Conservation (phyloP, 1,139 yeast genomes). For the Pichia inconspicua region DNA sequence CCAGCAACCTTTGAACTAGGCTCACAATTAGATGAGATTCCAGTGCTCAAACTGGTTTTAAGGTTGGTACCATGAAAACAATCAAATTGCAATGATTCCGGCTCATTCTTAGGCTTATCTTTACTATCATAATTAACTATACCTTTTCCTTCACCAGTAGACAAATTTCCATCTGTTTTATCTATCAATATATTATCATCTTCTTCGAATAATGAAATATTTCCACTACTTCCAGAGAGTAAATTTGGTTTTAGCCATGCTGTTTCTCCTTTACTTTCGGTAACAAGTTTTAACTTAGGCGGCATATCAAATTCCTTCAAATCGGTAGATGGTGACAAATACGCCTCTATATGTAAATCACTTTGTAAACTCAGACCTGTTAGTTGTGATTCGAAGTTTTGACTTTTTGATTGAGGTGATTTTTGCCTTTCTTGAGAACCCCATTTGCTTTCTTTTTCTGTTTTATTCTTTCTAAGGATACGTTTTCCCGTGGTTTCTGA, state of each 20-base stretch:
- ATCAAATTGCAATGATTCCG: neutral
- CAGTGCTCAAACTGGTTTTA: too few species aligned
- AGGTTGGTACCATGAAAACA: neutral
- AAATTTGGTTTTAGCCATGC: conserved; percentile 1
- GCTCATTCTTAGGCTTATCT: neutral
- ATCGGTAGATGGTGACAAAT: neutral
- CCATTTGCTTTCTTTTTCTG: neutral
- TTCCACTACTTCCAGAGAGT: neutral
- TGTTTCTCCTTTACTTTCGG: neutral
- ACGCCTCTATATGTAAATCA: neutral
- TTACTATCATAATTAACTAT: too few species aligned
- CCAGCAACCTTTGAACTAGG: neutral
- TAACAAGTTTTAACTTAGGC: neutral
- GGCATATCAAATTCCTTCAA: neutral
- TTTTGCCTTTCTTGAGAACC: neutral
- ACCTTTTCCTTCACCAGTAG: neutral
- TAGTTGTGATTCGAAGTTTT: neutral
- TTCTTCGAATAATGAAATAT: neutral
- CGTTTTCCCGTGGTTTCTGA: neutral
- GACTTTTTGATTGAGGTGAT: neutral
- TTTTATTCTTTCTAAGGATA: neutral
- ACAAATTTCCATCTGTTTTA: too few species aligned
- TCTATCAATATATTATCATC: neutral
- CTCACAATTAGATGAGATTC: too few species aligned
- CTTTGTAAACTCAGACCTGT: neutral